A percentile compares a stretch with the other conserved stretches of the same genome.
phyloP scores from a whole-genome alignment of 192 early-diverging fungal genomes.

The Irineochytrium annulatum region DNA sequence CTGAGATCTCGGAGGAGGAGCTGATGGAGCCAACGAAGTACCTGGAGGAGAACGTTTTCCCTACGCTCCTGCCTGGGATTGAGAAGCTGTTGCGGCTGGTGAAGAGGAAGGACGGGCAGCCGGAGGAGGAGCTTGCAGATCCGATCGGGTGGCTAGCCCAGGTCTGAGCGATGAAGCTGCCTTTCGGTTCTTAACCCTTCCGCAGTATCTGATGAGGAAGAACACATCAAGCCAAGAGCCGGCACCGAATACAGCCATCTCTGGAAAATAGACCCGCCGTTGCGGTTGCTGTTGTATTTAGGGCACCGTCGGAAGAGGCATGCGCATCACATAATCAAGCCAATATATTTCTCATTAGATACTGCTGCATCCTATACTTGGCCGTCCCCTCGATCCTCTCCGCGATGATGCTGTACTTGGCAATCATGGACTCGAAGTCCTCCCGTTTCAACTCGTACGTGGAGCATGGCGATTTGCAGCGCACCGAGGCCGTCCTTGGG shows the following conservation, averaged over 20 bases:
- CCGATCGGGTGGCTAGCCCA: constrained; percentile 24
- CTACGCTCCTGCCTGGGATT: constrained; percentile 22
- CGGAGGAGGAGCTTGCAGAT: constrained; percentile 22
- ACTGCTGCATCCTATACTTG: constrained; percentile 37
- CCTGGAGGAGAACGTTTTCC: constrained; percentile 26
- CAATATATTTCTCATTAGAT: constrained; percentile 46
- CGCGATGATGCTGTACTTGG: constrained; percentile 32
- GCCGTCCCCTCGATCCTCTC: constrained; percentile 37
- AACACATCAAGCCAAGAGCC: too few species aligned
- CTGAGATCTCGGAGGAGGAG: too few species aligned
- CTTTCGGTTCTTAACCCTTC: too few species aligned
- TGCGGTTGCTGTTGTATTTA: too few species aligned
- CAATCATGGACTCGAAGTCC: constrained; percentile 28
- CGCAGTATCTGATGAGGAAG: too few species aligned
- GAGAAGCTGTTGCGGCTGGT: constrained; percentile 25
- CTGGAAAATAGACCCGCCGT: too few species aligned
- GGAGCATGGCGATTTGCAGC: constrained; percentile 31
- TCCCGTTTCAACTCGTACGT: constrained; percentile 36
- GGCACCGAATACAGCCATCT: too few species aligned
- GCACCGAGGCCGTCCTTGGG: constrained; percentile 44
- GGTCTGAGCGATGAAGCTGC: not conserved
- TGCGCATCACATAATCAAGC: too few species aligned
- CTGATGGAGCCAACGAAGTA: constrained; percentile 24
- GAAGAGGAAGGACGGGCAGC: constrained; percentile 26
- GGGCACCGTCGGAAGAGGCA: too few species aligned